Percentiles rank a stretch among this genome's conserved stretches.
phyloP scores from a whole-genome alignment of 306 rosid genomes.

The Fagus crenata region DNA sequence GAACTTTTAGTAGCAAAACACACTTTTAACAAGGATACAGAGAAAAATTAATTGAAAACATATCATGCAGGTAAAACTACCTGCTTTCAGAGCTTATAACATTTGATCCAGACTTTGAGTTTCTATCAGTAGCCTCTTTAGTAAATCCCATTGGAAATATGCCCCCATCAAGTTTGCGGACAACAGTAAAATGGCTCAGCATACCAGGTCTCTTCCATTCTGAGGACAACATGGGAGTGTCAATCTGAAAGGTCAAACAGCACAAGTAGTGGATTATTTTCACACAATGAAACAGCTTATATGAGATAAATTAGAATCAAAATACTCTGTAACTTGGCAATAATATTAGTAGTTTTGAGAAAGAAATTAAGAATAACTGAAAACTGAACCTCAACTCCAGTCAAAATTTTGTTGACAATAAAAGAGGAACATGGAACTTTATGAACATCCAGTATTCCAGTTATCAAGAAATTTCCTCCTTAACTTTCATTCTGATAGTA shows the following conservation, averaged over 20 bases:
- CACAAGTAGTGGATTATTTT: constrained; percentile 26
- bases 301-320: constrained; percentile 1
- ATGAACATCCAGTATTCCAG: neutral
- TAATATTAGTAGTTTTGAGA: neutral
- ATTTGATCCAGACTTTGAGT: constrained; percentile 69
- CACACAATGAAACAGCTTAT: constrained; percentile 17
- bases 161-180: constrained; percentile 86
- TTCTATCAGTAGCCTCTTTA: constrained; percentile 70
- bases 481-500: neutral
- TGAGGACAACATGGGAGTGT: constrained; percentile 87
- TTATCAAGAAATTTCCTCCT: constrained; percentile 3
- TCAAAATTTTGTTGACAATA: neutral
- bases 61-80: constrained; percentile 36
- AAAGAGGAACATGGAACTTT: neutral
- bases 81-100: constrained; percentile 78
- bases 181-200: constrained; percentile 88
- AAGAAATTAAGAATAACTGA: neutral
- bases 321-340: neutral
- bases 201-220: constrained; percentile 85
- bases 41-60: constrained; percentile 14
- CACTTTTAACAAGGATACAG: constrained; percentile 11
- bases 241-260: constrained; percentile 66
- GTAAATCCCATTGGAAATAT: constrained; percentile 83
- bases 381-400: neutral
- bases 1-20: constrained; percentile 12